A percentile compares a stretch with the other conserved stretches of the same genome.
Conservation (phyloP, 176 grass and related monocot species). For the Bonia amplexicaulis region DNA sequence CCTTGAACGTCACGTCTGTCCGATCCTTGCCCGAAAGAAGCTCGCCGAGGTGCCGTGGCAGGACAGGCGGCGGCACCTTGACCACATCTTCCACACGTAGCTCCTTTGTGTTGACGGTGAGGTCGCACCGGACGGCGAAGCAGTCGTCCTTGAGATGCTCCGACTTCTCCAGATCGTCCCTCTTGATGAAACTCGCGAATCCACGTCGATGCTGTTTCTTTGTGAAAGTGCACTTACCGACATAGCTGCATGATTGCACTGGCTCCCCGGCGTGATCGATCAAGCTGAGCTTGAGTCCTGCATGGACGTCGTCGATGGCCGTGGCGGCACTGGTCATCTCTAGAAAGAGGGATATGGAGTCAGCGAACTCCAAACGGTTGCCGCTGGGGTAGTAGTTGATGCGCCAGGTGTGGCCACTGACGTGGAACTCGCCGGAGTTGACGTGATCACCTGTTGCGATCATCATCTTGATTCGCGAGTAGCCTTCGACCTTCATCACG, state of each 20-base stretch:
- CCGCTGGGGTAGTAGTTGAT: background rate
- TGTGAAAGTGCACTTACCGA: background rate
- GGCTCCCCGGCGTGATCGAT: background rate
- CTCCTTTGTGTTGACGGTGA: background rate
- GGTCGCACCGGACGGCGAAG: background rate
- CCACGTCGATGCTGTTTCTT: background rate
- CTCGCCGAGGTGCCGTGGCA: background rate
- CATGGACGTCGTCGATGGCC: background rate
- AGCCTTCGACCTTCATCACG: conserved; percentile 8
- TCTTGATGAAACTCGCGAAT: background rate
- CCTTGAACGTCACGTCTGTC: too few species aligned
- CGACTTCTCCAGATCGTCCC: too few species aligned
- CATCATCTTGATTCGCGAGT: conserved; percentile 1
- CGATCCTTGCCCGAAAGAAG: background rate
- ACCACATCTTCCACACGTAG: background rate
- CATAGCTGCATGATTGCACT: background rate
- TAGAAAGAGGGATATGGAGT: background rate
- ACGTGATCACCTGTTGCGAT: background rate
- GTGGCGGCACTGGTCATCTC: background rate
- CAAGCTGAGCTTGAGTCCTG: background rate
- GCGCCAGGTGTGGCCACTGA: background rate
- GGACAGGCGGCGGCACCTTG: background rate
- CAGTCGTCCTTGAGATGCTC: too few species aligned
- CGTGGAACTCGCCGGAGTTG: background rate
- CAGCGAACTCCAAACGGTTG: background rate